Percentiles rank a stretch among this genome's conserved stretches.
Evolutionary conservation across 495 filamentous ascomycete genomes (phyloP).

Genomic region (Tuber umbilicatum): DNA sequence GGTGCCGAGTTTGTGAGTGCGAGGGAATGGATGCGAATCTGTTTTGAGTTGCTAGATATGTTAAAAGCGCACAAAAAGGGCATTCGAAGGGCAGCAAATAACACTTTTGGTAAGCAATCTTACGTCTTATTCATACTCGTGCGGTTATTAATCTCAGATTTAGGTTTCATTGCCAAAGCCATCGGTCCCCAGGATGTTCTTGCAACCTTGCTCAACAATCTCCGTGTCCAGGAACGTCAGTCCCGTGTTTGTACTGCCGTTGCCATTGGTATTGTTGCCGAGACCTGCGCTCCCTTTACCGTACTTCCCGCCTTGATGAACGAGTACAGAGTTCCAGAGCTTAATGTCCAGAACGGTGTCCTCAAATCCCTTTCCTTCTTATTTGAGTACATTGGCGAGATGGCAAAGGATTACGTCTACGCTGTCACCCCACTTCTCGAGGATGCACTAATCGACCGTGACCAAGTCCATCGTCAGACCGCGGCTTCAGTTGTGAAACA

Average conservation of each 20-base stretch:
- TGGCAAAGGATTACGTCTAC: slow-evolving; percentile 99
- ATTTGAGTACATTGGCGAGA: slow-evolving; percentile 98
- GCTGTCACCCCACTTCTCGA: slow-evolving; percentile 95
- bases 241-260: slow-evolving; percentile 97
- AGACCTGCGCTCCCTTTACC: slow-evolving; percentile 98
- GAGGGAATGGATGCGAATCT: slow-evolving; percentile 99
- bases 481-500: slow-evolving; percentile 96
- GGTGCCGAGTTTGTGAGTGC: slow-evolving; percentile 94
- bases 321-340: slow-evolving; percentile 95
- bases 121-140: not conserved
- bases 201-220: slow-evolving; percentile 90
- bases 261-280: slow-evolving; percentile 98
- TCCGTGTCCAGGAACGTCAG: slow-evolving; percentile 95
- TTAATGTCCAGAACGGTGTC: slow-evolving; percentile 98
- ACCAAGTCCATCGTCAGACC: slow-evolving; percentile 97
- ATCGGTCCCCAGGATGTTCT: slow-evolving; percentile 98
- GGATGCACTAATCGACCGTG: slow-evolving; percentile 93
- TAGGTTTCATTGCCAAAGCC: slow-evolving; percentile 93
- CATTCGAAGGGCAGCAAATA: slow-evolving; percentile 96
- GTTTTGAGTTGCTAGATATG: slow-evolving; percentile 98
- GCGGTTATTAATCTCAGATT: slow-evolving; percentile 12
- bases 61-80: slow-evolving; percentile 99
- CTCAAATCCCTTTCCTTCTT: slow-evolving; percentile 95
- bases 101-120: slow-evolving; percentile 65
- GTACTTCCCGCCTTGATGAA: slow-evolving; percentile 99